phyloP scores from a whole-genome alignment of 2,329 filamentous ascomycete species.

The Passalora sequoiae region DNA sequence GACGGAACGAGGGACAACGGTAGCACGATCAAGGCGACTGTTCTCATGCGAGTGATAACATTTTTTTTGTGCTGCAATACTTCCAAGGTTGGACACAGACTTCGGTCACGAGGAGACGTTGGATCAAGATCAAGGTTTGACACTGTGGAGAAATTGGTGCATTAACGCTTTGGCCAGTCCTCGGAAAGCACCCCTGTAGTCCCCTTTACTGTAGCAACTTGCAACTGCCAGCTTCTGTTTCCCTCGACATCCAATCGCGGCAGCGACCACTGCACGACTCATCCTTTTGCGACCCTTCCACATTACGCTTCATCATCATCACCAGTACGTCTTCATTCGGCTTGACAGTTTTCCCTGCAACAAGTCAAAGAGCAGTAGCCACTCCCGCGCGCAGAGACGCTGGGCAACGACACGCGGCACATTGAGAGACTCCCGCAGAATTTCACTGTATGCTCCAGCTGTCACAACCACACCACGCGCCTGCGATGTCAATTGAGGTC shows the following conservation, averaged over 20 bases:
- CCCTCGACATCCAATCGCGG: neutral
- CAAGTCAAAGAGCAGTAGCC: too few relatives aligned
- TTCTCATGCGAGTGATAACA: too few relatives aligned
- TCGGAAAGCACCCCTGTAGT: conserved; percentile 6
- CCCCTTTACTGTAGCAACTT: conserved; percentile 4
- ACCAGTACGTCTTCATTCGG: conserved; percentile 1
- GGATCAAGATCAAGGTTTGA: conserved; percentile 8
- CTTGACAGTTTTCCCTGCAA: too few relatives aligned
- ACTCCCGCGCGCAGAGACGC: too few relatives aligned
- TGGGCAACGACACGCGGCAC: conserved; percentile 24
- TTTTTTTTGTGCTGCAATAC: too few relatives aligned
- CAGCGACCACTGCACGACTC: conserved; percentile 3
- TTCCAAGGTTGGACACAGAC: too few relatives aligned
- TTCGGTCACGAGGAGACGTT: conserved; percentile 3
- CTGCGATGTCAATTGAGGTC: conserved; percentile 10
- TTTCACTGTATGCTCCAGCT: conserved; percentile 14
- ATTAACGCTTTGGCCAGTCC: neutral
- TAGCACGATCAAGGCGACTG: neutral
- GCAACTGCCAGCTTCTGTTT: conserved; percentile 12
- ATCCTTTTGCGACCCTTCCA: neutral
- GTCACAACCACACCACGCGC: conserved; percentile 8
- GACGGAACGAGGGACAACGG: neutral
- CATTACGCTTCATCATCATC: neutral
- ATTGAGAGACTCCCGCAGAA: conserved; percentile 14
- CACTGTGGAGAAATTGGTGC: conserved; percentile 7